phyloP scores from a whole-genome alignment of 2,329 filamentous ascomycete genomes.

The Ceratocystis diversiconidia region DNA sequence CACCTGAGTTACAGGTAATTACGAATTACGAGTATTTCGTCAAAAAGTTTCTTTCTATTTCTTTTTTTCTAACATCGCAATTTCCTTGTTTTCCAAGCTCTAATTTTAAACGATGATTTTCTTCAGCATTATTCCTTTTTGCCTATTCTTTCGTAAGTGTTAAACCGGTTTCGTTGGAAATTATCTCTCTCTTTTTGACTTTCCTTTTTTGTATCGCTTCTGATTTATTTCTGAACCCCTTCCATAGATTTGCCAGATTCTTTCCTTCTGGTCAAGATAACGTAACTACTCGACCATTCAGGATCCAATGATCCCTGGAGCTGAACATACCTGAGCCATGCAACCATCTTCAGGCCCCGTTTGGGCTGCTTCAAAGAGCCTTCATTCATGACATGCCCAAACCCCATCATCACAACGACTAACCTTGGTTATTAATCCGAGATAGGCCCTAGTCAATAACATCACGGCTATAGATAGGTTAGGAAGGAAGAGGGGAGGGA shows the following conservation, averaged over 20 bases:
- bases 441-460: background rate
- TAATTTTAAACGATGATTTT: background rate
- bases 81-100: background rate
- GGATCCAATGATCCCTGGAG: background rate
- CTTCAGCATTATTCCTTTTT: too few species aligned
- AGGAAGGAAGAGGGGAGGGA: background rate
- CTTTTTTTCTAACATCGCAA: background rate
- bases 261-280: background rate
- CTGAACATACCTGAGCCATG: background rate
- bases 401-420: background rate
- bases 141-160: background rate
- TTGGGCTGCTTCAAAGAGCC: background rate
- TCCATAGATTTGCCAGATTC: background rate
- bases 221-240: background rate
- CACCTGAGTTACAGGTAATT: background rate
- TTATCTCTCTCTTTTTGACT: background rate
- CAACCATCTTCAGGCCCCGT: background rate
- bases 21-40: background rate
- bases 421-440: slow-evolving; percentile 4
- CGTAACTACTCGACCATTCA: background rate
- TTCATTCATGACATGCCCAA: background rate
- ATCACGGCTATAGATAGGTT: background rate
- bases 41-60: background rate
- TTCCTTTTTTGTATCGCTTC: background rate
- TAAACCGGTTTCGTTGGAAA: background rate